Base-by-base conservation (phyloP, 2,329 filamentous ascomycete genomes). In the Xylogone sp. region DNA sequence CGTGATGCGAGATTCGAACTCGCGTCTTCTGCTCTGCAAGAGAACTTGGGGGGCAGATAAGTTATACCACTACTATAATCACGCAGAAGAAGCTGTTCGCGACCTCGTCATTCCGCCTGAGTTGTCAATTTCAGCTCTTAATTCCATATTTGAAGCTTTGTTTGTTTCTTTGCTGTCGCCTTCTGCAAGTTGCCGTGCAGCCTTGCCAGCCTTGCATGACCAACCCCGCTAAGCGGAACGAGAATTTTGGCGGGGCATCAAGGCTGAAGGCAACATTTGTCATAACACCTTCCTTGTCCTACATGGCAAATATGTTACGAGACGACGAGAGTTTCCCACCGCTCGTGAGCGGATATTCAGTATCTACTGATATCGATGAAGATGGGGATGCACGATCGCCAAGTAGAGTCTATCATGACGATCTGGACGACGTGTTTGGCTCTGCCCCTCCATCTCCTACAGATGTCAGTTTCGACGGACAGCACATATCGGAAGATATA, bases 351-450 rank as follows among this genome's bases (percentile, higher is more conserved):
- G 10, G 20, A 27, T 18, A 22, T 22, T 49, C 42, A 16, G 21
- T 42, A 24, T 29, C 52, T n/a, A 22, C 45, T 5, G 19, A 31
- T n/a, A 44, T 24, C 7, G 13, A 10, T 2, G 34, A 48, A 18
- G 42, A 49, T 21, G 16, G 42, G 34, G 20, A 19, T 44, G 29
- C 50, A 43, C 34, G 18, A 52, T 45, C 3, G 43, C 39, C 39
- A 31, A 13, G 18, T 21, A 3, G 5, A 44, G 24, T 43, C 4
- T 46, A 49, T 42, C 19, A 65, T 22, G 59, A 65, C 46, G 57
- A 60, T 34, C 54, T 67, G 12, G 62, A 66, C 43, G 65, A 67
- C 52, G 59, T 67, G 10, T 67, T 66, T 48, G 65, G 65, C 42
- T 67, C 65, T 6, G 62, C 53, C 9, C 62, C 63, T 12, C 52